Base-by-base conservation (phyloP, 2,329 filamentous ascomycete genomes). In the Conoideocrella luteorostrata region DNA sequence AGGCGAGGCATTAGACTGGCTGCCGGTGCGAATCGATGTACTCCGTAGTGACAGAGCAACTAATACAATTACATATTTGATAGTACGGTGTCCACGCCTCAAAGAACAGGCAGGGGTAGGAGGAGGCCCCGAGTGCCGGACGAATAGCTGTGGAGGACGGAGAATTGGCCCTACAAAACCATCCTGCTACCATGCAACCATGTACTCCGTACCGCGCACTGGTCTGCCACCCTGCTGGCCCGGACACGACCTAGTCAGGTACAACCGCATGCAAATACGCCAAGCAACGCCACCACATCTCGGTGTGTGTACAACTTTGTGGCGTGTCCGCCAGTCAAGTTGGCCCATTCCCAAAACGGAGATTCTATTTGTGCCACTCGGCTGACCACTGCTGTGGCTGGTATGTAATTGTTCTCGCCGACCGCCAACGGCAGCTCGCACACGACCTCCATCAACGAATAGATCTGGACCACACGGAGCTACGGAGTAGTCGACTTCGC, bases 261-360 rank as follows among this genome's bases (percentile, higher is more conserved):
- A 41, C 43, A 41, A 29, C 30, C 43, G 37, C 21, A 40, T 28
- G 29, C n/a, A n/a, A n/a, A n/a, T n/a, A n/a, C 37, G 37, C 37
- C 43, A 40, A 32, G 30, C 21, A 22, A 37, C 37, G 20, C 32
- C 43, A 45, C 37, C 30, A n/a, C 23, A 44, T 39, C 24, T 38
- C n/a, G 18, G 30, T n/a, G n/a, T n/a, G n/a, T n/a, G n/a, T n/a
- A n/a, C n/a, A n/a, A 26, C 12, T 23, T 38, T 38, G 35, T 20
- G 21, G 12, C 26, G 7, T 21, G 35, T 38, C 21, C 26, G 35
- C 18, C 35, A 38, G n/a, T n/a, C n/a, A n/a, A n/a, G n/a, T n/a
- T n/a, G n/a, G n/a, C 7, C 28, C 28, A 26, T 22, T 18, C 38
- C 38, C 15, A n/a, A 30, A 33, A 7, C 5, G 18, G 13, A 18